These are phyloP conservation scores for Imleria badia DNA, from an alignment of 768 basidiomycete genomes.

Conservation along the genomic window DNA sequence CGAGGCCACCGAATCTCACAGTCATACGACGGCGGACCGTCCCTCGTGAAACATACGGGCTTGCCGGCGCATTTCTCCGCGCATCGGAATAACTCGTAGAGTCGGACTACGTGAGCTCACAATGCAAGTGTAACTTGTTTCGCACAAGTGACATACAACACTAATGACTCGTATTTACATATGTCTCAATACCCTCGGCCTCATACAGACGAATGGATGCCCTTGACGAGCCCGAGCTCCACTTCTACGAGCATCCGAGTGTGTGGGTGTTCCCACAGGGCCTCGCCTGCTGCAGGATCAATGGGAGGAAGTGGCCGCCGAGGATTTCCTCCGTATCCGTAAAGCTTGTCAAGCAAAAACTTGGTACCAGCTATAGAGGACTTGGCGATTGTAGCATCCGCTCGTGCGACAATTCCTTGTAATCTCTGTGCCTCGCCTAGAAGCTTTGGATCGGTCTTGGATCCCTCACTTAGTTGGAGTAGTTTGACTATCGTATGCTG, in stretches of 20 bases:
- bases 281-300: slow-evolving; percentile 49
- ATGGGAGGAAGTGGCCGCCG: slow-evolving; percentile 76
- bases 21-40: background rate
- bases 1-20: slow-evolving; percentile 19
- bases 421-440: slow-evolving; percentile 70
- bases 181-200: no score
- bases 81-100: slow-evolving; percentile 1
- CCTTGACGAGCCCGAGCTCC: slow-evolving; percentile 56
- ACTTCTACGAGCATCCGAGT: slow-evolving; percentile 64
- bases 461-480: slow-evolving; percentile 58
- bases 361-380: slow-evolving; percentile 83
- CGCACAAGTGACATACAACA: background rate
- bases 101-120: no score
- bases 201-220: background rate
- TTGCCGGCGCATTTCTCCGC: background rate
- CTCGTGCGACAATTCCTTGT: slow-evolving; percentile 79
- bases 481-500: slow-evolving; percentile 61
- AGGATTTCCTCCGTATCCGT: slow-evolving; percentile 82
- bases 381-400: slow-evolving; percentile 78
- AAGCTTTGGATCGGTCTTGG: slow-evolving; percentile 52
- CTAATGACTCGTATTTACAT: background rate
- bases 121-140: background rate
- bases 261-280: slow-evolving; percentile 72
- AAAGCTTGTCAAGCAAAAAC: slow-evolving; percentile 65
- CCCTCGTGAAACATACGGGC: background rate